These are phyloP conservation scores for Acacia concinna DNA, from an alignment of 331 rosid species.

Conservation along the genomic window DNA sequence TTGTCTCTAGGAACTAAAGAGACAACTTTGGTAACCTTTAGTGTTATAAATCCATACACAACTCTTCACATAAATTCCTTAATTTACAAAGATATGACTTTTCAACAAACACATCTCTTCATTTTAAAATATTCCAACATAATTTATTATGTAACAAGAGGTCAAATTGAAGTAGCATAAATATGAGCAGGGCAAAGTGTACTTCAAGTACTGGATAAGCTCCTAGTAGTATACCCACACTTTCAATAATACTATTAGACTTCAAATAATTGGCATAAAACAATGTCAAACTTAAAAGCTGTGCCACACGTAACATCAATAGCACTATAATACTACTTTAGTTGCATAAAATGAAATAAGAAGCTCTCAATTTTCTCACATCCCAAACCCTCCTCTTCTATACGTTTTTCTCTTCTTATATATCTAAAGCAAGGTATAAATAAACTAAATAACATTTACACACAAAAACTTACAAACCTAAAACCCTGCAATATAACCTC, in stretches of 20 bases:
- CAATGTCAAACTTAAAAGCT: background rate
- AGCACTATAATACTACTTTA: background rate
- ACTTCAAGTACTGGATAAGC: conserved; percentile 62
- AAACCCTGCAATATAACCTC: conserved; percentile 91
- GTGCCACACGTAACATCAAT: background rate
- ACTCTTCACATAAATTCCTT: too few species aligned
- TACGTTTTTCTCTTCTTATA: background rate
- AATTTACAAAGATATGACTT: too few species aligned
- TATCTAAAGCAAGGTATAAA: background rate
- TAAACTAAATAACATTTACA: background rate
- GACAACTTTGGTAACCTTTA: too few species aligned
- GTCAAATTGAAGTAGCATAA: conserved; percentile 5
- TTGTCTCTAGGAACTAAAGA: too few species aligned
- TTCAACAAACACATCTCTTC: too few species aligned
- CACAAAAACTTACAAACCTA: conserved; percentile 43
- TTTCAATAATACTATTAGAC: background rate
- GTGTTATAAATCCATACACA: too few species aligned
- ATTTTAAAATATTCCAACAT: too few species aligned
- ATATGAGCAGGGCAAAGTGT: conserved; percentile 1
- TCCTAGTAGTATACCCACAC: conserved; percentile 48
- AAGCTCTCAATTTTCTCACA: background rate
- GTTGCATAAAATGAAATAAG: background rate
- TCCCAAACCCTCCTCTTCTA: background rate
- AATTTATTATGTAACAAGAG: too few species aligned
- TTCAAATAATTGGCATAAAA: background rate